Evolutionary conservation across 2,329 filamentous ascomycete genomes (phyloP).

Genomic region (Talaromyces amestolkiae): DNA sequence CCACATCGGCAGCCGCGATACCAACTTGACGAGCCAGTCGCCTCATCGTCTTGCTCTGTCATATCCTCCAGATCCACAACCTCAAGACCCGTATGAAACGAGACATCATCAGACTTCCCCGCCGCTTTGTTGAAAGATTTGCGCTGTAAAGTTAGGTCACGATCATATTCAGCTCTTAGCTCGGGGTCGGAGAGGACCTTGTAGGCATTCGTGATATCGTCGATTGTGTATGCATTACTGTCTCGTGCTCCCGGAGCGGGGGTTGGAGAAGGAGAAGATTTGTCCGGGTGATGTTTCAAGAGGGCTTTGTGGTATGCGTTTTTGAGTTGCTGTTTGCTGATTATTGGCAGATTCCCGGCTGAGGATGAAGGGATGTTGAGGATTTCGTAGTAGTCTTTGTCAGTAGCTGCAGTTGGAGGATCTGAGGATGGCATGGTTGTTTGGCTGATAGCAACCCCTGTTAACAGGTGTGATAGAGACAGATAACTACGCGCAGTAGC

Average conservation of each 20-base stretch:
- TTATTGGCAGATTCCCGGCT: slow-evolving; percentile 6
- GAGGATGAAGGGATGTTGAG: slow-evolving; percentile 37
- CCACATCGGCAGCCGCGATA: slow-evolving; percentile 58
- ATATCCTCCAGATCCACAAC: slow-evolving; percentile 59
- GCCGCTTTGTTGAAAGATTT: slow-evolving; percentile 8
- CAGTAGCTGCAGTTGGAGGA: no score
- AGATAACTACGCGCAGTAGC: no score
- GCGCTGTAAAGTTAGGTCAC: slow-evolving; percentile 38
- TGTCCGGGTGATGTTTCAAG: slow-evolving; percentile 60
- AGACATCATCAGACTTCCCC: slow-evolving; percentile 27
- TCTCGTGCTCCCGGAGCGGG: background rate
- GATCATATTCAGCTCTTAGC: slow-evolving; percentile 51
- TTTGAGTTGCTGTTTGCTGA: slow-evolving; percentile 48
- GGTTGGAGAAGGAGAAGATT: slow-evolving; percentile 26
- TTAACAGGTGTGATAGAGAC: background rate
- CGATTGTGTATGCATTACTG: slow-evolving; percentile 40
- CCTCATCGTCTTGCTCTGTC: slow-evolving; percentile 37
- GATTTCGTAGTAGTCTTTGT: slow-evolving; percentile 35
- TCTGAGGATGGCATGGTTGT: background rate
- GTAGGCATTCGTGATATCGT: slow-evolving; percentile 60
- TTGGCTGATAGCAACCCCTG: background rate
- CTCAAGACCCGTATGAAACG: slow-evolving; percentile 54
- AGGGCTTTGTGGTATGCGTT: slow-evolving; percentile 58
- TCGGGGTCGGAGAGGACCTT: slow-evolving; percentile 49
- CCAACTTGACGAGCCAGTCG: slow-evolving; percentile 47